These are phyloP conservation scores for Quercus ilex DNA, from an alignment of 306 rosid species.

Conservation along the genomic window DNA sequence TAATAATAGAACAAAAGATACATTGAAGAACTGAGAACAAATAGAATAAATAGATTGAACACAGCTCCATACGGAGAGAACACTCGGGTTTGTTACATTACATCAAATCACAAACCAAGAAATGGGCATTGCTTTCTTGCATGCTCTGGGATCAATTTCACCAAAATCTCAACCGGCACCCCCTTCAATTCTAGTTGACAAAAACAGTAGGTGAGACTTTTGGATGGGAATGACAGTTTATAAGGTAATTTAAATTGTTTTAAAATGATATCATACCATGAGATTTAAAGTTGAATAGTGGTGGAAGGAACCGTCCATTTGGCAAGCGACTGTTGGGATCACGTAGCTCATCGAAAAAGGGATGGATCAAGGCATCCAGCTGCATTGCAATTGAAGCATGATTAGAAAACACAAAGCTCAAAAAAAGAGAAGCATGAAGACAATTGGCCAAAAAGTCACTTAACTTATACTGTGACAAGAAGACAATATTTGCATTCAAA, in stretches of 20 bases:
- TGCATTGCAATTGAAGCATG: slow-evolving; percentile 25
- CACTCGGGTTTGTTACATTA: slow-evolving; percentile 37
- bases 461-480: too few species aligned
- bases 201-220: slow-evolving; percentile 6
- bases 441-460: neutral
- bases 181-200: slow-evolving; percentile 74
- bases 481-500: neutral
- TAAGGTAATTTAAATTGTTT: neutral
- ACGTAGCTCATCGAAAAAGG: slow-evolving; percentile 91
- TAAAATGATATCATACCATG: slow-evolving; percentile 46
- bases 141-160: slow-evolving; percentile 90
- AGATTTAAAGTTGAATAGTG: slow-evolving; percentile 82
- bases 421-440: neutral
- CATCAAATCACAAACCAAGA: slow-evolving; percentile 63
- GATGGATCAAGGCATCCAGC: slow-evolving; percentile 90
- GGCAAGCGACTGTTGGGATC: slow-evolving; percentile 81
- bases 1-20: slow-evolving; percentile 38
- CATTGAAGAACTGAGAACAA: slow-evolving; percentile 21
- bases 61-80: slow-evolving; percentile 31
- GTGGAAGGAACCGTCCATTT: slow-evolving; percentile 92
- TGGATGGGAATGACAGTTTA: neutral
- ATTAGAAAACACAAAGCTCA: neutral
- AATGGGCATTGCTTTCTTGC: slow-evolving; percentile 87
- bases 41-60: slow-evolving; percentile 32
- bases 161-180: slow-evolving; percentile 66